Evolutionary conservation across 139 green algal species (phyloP).

Genomic region (Nannochloris sp.): DNA sequence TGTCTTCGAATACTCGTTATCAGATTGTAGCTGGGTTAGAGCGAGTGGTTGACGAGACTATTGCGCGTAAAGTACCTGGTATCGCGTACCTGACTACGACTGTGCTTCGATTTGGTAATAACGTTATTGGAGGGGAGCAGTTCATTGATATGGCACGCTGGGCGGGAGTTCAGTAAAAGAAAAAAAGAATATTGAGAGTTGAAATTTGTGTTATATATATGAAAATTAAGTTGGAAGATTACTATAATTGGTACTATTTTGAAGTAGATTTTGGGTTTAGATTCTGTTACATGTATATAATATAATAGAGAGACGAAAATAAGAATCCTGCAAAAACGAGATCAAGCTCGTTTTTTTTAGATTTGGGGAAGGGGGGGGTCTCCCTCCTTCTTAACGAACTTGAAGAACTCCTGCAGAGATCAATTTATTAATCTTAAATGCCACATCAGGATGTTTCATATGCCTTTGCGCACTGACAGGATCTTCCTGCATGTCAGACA

Average conservation of each 20-base stretch:
- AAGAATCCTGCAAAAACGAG: too few relatives aligned
- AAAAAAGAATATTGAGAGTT: too few relatives aligned
- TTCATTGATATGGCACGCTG: conserved; percentile 94
- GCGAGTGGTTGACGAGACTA: conserved; percentile 72
- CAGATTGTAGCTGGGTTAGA: conserved; percentile 87
- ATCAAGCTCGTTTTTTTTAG: too few relatives aligned
- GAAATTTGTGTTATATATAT: background rate
- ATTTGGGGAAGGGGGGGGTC: too few relatives aligned
- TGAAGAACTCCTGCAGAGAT: conserved; percentile 89
- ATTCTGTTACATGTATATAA: too few relatives aligned
- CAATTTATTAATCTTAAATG: conserved; percentile 93
- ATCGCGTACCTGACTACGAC: conserved; percentile 77
- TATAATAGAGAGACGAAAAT: too few relatives aligned
- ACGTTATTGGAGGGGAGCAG: conserved; percentile 87
- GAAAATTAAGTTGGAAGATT: background rate
- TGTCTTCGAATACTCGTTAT: conserved; percentile 91
- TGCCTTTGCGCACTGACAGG: conserved; percentile 77
- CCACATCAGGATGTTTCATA: conserved; percentile 76
- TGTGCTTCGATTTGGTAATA: conserved; percentile 89
- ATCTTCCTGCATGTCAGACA: conserved; percentile 88
- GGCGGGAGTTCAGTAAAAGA: conserved; percentile 82
- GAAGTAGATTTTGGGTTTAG: too few relatives aligned
- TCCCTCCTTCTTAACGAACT: conserved; percentile 10
- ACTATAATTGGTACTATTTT: background rate
- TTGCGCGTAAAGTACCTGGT: conserved; percentile 39